phyloP scores from a whole-genome alignment of 148 eudicot genomes.

The Camellia granthamiana region DNA sequence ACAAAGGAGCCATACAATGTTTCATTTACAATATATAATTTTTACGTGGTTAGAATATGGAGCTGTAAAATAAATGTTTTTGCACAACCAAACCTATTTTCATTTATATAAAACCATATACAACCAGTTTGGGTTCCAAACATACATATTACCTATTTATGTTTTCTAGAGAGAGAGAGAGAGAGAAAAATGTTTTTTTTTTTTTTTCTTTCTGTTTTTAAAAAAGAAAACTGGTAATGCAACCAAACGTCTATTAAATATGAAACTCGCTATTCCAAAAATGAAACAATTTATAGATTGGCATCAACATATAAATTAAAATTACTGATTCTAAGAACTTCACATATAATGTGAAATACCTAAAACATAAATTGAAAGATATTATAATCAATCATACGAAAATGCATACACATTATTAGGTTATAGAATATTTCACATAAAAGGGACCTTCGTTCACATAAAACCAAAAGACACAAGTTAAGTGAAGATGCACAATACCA shows the following conservation, averaged over 20 bases:
- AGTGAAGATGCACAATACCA: constrained; percentile 48
- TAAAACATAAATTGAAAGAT: not conserved
- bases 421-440: not conserved
- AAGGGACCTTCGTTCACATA: not conserved
- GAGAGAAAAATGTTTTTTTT: too few relatives aligned
- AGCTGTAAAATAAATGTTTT: not conserved
- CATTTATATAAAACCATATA: not conserved
- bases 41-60: not conserved
- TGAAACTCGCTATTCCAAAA: not conserved
- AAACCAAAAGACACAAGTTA: not conserved
- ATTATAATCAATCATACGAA: not conserved
- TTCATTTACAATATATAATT: too few relatives aligned
- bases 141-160: not conserved
- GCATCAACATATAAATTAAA: not conserved
- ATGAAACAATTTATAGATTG: not conserved
- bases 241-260: not conserved
- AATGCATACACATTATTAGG: not conserved
- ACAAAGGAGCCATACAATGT: too few relatives aligned
- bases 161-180: not conserved
- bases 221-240: not conserved
- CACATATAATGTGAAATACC: not conserved
- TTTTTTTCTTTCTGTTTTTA: too few relatives aligned
- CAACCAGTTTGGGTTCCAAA: not conserved
- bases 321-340: not conserved
- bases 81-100: not conserved